Conservation (phyloP, 2,329 filamentous ascomycete species). For the Aspergillus thermomutatus region DNA sequence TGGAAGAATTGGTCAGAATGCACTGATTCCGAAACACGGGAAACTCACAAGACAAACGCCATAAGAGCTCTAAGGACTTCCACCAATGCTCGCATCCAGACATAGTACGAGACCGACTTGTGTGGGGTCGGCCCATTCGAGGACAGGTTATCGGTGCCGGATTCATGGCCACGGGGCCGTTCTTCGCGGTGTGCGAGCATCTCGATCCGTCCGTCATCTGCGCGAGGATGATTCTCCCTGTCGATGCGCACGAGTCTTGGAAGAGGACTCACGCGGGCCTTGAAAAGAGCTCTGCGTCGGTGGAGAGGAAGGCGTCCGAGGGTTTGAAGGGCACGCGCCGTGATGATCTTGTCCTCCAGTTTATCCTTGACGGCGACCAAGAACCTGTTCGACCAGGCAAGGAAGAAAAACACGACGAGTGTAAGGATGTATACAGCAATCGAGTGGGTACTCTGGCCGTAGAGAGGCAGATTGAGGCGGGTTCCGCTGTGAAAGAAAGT, state of each 20-base stretch:
- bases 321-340: background rate
- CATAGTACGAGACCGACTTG: background rate
- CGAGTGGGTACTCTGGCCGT: constrained; percentile 8
- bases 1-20: background rate
- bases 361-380: constrained; percentile 6
- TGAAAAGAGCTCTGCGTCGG: background rate
- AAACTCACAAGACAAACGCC: constrained; percentile 9
- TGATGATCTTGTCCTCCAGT: background rate
- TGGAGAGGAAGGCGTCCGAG: background rate
- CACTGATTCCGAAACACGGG: background rate
- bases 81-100: constrained; percentile 3
- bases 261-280: constrained; percentile 6
- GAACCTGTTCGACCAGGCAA: constrained; percentile 7
- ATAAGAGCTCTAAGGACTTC: constrained; percentile 8
- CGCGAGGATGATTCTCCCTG: background rate
- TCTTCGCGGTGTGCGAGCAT: background rate
- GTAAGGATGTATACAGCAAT: constrained; percentile 6
- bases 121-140: background rate
- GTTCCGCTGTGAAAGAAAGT: constrained; percentile 8
- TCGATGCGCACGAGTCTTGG: constrained; percentile 2
- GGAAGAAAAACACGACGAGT: constrained; percentile 3
- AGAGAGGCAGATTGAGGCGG: constrained; percentile 10
- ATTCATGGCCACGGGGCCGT: background rate
- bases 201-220: background rate
- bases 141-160: background rate